Evolutionary conservation across 805 yeast species (phyloP).

Genomic region (Saccharomyces mikatae): DNA sequence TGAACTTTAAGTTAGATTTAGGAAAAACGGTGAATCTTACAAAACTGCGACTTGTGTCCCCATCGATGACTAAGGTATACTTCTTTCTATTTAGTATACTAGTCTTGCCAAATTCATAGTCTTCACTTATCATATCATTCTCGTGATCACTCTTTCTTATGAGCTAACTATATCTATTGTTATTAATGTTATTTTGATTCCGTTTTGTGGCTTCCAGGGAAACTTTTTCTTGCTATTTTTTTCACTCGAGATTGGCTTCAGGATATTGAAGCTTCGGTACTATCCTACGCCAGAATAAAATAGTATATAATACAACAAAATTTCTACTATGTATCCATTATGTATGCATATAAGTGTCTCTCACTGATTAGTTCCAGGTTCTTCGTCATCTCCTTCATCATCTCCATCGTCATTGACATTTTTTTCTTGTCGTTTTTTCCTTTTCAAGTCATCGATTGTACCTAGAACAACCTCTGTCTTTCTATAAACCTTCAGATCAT

Average conservation of each 20-base stretch:
- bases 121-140: background rate
- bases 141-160: background rate
- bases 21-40: background rate
- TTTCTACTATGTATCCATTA: background rate
- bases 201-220: background rate
- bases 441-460: slow-evolving; percentile 36
- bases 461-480: slow-evolving; percentile 70
- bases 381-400: slow-evolving; percentile 11
- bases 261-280: background rate
- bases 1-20: background rate
- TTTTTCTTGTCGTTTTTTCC: slow-evolving; percentile 12
- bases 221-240: background rate
- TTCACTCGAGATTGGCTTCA: background rate
- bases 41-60: background rate
- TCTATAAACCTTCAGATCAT: slow-evolving; percentile 38
- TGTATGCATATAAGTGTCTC: background rate
- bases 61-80: background rate
- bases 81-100: background rate
- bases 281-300: background rate
- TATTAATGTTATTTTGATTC: background rate
- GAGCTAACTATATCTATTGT: too few relatives aligned
- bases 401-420: slow-evolving; percentile 9
- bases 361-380: background rate
- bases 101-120: background rate
- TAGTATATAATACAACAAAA: background rate